Evolutionary conservation across 2,329 filamentous ascomycete genomes (phyloP), one percentile per base, ranked within the genome.

Genomic region (Xylaria arbuscula): DNA sequence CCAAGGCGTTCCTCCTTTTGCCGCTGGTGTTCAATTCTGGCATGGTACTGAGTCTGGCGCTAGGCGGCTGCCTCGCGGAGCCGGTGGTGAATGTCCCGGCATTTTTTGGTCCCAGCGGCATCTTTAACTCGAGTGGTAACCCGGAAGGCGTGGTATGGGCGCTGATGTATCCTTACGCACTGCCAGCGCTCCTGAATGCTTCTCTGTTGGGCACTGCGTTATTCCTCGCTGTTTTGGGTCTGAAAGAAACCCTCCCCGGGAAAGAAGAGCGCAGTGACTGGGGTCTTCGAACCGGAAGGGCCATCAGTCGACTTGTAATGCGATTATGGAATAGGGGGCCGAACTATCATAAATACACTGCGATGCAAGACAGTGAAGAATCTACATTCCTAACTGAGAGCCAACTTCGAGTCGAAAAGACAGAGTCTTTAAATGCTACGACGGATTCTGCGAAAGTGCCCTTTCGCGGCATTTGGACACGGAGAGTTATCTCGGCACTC

Each of bases 11-110:
- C 55, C 73, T 83, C 22, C 75, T 84, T 32, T 71, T 84, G 64
- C 83, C 82, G 2, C 90, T 93, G 86, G 91, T 89, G 57, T 90
- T 92, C 79, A 92, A 92, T 72, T 69, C 74, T 3, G 79, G 81
- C 3, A 78, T 78, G 70, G 83, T 83, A 22, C 74, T 81, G 11
- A 83, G 82, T 4, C 78, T 82, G 9, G 80, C 80, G 5, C 54
- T 83, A 1, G 83, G 83, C 10, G 84, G 84, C 1, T 70, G 83
- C 15, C 77, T 83, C 0, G 82, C 83, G 1, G 83, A 85, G 40
- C 83, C 83, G 1, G 80, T 78, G 1, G 75, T 71, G 2, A 80
- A 78, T 13, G 73, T 83, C 48, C 80, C 83, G 1, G 76, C 70
- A 45, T 72, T 77, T 54, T 85, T 81, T 71, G 83, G 76, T 17